phyloP scores from a whole-genome alignment of 2,329 filamentous ascomycete genomes.

The Fusarium sp. region DNA sequence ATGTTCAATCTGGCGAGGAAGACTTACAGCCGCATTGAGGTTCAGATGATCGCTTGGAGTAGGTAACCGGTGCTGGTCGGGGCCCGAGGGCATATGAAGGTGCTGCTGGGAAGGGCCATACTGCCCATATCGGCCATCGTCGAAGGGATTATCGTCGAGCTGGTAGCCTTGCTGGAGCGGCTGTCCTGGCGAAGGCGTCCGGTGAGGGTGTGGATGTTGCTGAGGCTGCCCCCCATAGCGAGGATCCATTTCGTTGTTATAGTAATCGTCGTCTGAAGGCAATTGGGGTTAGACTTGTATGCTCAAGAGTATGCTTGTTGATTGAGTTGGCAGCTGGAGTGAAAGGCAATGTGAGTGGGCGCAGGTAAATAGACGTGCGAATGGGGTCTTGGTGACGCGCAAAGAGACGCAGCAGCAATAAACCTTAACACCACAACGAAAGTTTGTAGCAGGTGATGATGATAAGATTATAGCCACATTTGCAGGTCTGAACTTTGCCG shows the following conservation, averaged over 20 bases:
- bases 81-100: conserved; percentile 43
- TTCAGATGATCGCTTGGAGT: conserved; percentile 80
- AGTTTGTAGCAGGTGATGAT: not conserved
- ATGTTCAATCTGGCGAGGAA: not conserved
- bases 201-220: conserved; percentile 51
- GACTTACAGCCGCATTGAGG: conserved; percentile 83
- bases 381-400: conserved; percentile 30
- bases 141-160: conserved; percentile 75
- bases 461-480: not conserved
- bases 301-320: conserved; percentile 1
- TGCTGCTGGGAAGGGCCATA: conserved; percentile 38
- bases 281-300: conserved; percentile 34
- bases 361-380: conserved; percentile 7
- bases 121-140: conserved; percentile 76
- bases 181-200: conserved; percentile 80
- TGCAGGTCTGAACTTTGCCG: not conserved
- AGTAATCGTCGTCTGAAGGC: conserved; percentile 65
- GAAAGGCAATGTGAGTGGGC: not conserved
- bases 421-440: conserved; percentile 1
- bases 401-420: conserved; percentile 17
- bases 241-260: conserved; percentile 66
- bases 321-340: conserved; percentile 9
- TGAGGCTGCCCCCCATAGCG: conserved; percentile 34
- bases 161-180: conserved; percentile 81
- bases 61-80: conserved; percentile 51